Evolutionary conservation across 2,329 filamentous ascomycete species (phyloP).

Genomic region (Calonectria pseudoreteaudii): DNA sequence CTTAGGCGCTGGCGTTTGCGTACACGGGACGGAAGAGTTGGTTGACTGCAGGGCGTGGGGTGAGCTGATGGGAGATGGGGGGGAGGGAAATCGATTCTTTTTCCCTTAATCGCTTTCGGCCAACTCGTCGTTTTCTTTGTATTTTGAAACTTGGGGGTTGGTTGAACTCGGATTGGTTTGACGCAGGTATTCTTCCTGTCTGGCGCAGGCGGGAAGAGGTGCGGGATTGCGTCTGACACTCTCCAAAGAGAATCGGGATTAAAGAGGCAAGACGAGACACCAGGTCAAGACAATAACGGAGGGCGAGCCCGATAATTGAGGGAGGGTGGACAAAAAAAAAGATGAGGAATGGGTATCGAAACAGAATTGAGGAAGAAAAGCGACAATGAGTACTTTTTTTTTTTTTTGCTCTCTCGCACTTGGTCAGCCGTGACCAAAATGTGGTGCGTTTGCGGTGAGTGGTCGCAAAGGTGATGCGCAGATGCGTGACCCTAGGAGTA

Average conservation of each 20-base stretch:
- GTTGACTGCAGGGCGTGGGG: constrained; percentile 11
- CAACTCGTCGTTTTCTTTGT: background rate
- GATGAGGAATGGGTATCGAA: constrained; percentile 1
- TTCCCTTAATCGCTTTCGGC: background rate
- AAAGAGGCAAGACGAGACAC: constrained; percentile 4
- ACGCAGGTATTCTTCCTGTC: constrained; percentile 10
- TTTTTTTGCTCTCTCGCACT: background rate
- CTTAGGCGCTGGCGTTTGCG: background rate
- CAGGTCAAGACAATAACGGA: background rate
- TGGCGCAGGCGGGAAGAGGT: background rate
- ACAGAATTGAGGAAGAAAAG: constrained; percentile 4
- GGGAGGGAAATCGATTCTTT: background rate
- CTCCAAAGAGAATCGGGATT: constrained; percentile 1
- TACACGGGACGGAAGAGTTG: background rate
- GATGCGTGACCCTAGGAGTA: background rate
- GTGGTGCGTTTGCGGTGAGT: constrained; percentile 3
- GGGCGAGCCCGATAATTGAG: constrained; percentile 11
- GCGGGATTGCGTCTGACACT: constrained; percentile 11
- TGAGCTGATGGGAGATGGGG: background rate
- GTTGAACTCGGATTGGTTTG: constrained; percentile 5
- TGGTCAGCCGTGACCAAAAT: constrained; percentile 1
- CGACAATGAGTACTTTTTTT: constrained; percentile 4
- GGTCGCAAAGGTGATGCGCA: constrained; percentile 4
- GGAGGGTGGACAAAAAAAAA: constrained; percentile 19
- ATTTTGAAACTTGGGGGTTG: constrained; percentile 4